These are phyloP conservation scores for Albizia julibrissin DNA, from an alignment of 306 rosid species.

Conservation along the genomic window DNA sequence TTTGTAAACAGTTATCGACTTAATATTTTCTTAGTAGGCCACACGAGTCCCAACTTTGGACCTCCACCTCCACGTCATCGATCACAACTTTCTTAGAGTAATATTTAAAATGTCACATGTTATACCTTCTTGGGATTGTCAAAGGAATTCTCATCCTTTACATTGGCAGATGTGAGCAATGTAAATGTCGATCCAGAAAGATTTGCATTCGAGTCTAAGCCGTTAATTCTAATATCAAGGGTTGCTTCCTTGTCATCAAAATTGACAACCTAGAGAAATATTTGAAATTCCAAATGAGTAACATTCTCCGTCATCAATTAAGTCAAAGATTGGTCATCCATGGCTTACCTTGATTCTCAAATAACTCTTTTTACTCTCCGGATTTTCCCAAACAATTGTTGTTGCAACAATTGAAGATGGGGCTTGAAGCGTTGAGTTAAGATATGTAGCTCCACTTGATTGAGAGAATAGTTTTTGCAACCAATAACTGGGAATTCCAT, in stretches of 20 bases:
- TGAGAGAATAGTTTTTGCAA: slow-evolving; percentile 61
- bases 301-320: background rate
- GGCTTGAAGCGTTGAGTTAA: slow-evolving; percentile 50
- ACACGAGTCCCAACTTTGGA: too few species aligned
- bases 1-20: too few species aligned
- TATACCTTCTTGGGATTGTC: slow-evolving; percentile 59
- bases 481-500: slow-evolving; percentile 31
- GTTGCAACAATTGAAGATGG: slow-evolving; percentile 54
- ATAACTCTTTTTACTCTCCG: slow-evolving; percentile 27
- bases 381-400: slow-evolving; percentile 53
- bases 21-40: too few species aligned
- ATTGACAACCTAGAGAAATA: too few species aligned
- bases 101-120: background rate
- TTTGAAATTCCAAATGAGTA: background rate
- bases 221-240: too few species aligned
- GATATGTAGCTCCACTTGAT: slow-evolving; percentile 80
- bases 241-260: too few species aligned
- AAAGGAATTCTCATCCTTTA: slow-evolving; percentile 71
- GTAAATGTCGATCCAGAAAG: background rate
- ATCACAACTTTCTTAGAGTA: background rate
- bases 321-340: background rate
- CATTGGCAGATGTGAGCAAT: slow-evolving; percentile 49
- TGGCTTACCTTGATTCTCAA: slow-evolving; percentile 68
- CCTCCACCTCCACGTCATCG: too few species aligned
- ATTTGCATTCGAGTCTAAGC: too few species aligned